A percentile compares a stretch with the other conserved stretches of the same genome.
These are phyloP conservation scores for Alternaria brassicicola DNA, from an alignment of 2,329 filamentous ascomycete species.

Conservation along the genomic window DNA sequence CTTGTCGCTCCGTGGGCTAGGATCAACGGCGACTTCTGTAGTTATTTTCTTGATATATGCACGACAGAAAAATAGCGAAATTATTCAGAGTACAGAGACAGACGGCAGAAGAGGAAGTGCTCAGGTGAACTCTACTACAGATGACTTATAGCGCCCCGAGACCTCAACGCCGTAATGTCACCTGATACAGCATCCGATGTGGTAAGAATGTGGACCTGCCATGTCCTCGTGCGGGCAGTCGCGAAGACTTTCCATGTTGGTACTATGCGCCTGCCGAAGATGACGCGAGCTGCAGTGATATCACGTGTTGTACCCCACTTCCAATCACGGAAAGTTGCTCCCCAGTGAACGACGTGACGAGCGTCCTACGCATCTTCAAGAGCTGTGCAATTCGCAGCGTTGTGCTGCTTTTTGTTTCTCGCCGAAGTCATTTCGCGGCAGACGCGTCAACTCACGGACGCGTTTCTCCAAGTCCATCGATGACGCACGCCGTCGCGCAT, in stretches of 20 bases:
- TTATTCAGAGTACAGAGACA: neutral
- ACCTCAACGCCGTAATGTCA: conserved; percentile 5
- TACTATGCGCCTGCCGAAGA: conserved; percentile 19
- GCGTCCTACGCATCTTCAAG: neutral
- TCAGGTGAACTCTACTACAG: neutral
- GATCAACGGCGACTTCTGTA: conserved; percentile 35
- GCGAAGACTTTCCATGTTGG: conserved; percentile 34
- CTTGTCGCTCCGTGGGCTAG: conserved; percentile 30
- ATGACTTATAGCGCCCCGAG: neutral
- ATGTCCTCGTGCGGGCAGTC: conserved; percentile 20
- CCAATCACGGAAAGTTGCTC: neutral
- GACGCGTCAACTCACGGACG: neutral
- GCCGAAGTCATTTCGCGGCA: neutral
- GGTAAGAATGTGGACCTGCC: conserved; percentile 32
- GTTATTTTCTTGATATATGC: conserved; percentile 29
- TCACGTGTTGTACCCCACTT: conserved; percentile 25
- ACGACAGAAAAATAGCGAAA: neutral
- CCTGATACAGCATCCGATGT: conserved; percentile 9
- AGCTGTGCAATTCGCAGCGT: neutral
- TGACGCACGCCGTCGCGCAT: neutral
- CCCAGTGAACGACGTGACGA: neutral
- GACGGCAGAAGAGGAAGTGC: neutral
- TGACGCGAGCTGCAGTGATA: neutral
- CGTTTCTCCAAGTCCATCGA: neutral
- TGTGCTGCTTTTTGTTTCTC: neutral